Evolutionary conservation across 805 yeast species (phyloP), one percentile per base, ranked within the genome.

Genomic region (Kodamaea fukazawae): DNA sequence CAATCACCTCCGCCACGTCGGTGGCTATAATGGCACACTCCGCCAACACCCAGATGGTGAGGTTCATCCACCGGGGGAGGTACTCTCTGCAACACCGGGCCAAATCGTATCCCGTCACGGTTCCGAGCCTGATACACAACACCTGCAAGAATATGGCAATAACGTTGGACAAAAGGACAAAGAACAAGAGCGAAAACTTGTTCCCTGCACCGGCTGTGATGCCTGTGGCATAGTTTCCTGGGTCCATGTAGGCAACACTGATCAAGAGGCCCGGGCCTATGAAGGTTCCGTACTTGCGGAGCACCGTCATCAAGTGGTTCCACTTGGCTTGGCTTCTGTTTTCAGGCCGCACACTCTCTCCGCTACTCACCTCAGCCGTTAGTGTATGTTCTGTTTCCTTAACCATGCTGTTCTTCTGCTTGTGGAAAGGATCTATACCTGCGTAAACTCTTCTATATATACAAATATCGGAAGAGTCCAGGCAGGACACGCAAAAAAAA

Each of bases 1-100:
- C 78, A 40, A 73, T 71, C 27, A 73, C 78, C 49, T 73, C 78
- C 7, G 78, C 77, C n/a, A 72, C 59, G 54, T 73, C 78, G 4
- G 78, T 73, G 6, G 78, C 76, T 12, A 73, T 63, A 31, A 73
- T 72, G 38, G 77, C 76, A 47, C 62, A 56, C 49, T 73, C 78
- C 9, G 77, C 75, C 13, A 69, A 50, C 11, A 68, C 34, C 68
- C 75, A 73, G 4, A 73, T 38, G 4, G 45, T 32, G 25, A 47
- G 45, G 46, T 72, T 73, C 38, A 69, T 41, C 67, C 68, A 60
- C 6, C 43, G 34, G 1, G 78, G 77, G 14, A 70, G 53, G 45
- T 58, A 49, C 44, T 61, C 63, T 28, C 74, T 54, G 42, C 72
- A 70, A 43, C 72, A 63, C 37, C 73, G 46, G 4, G 77, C 71